Conservation (phyloP, 768 basidiomycete genomes). For the Gymnopilus junonius region DNA sequence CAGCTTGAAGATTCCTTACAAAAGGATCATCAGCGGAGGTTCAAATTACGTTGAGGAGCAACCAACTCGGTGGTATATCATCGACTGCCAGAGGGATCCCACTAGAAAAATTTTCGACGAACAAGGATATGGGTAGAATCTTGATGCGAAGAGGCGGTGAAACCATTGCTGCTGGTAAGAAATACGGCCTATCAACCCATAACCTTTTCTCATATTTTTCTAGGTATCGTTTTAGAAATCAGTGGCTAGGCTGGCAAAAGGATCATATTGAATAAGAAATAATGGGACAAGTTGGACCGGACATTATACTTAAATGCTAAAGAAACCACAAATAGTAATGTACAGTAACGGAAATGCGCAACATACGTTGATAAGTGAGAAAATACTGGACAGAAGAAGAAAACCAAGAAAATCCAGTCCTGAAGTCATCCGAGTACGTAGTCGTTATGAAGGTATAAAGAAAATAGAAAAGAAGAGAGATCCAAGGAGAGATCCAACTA, state of each 20-base stretch:
- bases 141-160: constrained; percentile 88
- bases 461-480: neutral
- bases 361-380: neutral
- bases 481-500: no score
- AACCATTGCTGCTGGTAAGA: constrained; percentile 88
- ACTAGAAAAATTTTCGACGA: constrained; percentile 81
- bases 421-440: constrained; percentile 3
- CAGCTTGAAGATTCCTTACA: constrained; percentile 69
- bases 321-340: constrained; percentile 17
- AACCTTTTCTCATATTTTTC: neutral
- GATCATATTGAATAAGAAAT: neutral
- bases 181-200: neutral
- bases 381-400: constrained; percentile 1
- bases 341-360: constrained; percentile 15
- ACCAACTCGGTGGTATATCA: constrained; percentile 51
- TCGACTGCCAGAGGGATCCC: constrained; percentile 66
- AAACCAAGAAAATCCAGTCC: constrained; percentile 9
- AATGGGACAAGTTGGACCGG: constrained; percentile 6
- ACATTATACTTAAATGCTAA: constrained; percentile 13
- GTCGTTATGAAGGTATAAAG: constrained; percentile 6
- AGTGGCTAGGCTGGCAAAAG: constrained; percentile 6
- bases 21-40: constrained; percentile 87
- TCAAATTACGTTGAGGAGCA: constrained; percentile 73
- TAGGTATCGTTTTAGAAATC: constrained; percentile 29
- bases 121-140: constrained; percentile 97